Evolutionary conservation across 768 basidiomycete species (phyloP).

Genomic region (Clitopilus hobsonii): DNA sequence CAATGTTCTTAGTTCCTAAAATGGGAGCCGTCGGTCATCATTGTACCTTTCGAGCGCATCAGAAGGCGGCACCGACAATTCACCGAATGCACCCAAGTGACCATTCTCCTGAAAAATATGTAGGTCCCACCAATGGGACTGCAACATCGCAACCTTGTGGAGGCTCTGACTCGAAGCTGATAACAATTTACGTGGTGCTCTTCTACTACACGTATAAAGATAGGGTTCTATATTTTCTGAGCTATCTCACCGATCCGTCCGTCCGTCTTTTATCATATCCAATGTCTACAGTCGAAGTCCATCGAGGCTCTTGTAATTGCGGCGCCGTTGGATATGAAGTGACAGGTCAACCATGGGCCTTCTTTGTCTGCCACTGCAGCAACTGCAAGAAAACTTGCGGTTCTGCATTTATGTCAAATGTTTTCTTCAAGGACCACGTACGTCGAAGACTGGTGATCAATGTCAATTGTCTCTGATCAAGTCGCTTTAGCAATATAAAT

Average conservation of each 20-base stretch:
- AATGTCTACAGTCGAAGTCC: background rate
- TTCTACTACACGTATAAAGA: no score
- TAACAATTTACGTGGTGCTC: no score
- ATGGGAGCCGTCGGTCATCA: no score
- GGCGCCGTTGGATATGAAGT: background rate
- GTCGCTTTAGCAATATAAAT: conserved; percentile 2
- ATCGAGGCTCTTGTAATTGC: background rate
- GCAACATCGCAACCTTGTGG: no score
- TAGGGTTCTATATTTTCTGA: background rate
- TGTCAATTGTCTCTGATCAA: no score
- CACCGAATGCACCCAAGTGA: no score
- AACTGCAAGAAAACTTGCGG: conserved; percentile 19
- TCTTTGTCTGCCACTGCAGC: background rate
- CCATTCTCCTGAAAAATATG: no score
- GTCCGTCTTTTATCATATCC: background rate
- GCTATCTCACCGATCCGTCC: background rate
- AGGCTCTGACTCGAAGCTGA: no score
- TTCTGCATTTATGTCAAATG: conserved; percentile 20
- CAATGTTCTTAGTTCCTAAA: no score
- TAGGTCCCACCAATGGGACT: no score
- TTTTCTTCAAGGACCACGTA: conserved; percentile 19
- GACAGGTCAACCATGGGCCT: background rate
- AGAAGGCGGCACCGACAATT: no score
- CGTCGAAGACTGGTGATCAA: conserved; percentile 1
- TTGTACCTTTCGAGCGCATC: no score